phyloP scores from a whole-genome alignment of 208 protist species.

The Willaertia magna region DNA sequence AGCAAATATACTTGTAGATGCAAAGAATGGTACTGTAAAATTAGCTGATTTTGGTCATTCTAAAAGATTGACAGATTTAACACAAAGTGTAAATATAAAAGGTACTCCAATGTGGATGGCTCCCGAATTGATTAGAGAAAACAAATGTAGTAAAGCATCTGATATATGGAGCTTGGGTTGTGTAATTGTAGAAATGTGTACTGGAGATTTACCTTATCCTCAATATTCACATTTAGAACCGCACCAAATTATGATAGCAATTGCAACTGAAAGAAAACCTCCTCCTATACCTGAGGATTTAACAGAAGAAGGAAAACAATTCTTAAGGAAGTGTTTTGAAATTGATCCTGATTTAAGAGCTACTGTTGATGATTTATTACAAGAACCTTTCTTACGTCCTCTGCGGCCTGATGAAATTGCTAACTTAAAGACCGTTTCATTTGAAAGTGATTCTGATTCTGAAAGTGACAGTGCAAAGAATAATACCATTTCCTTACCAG shows the following conservation, averaged over 20 bases:
- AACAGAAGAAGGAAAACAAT: neutral
- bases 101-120: conserved; percentile 83
- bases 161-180: conserved; percentile 79
- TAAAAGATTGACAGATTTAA: neutral
- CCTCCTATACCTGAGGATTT: neutral
- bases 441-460: neutral
- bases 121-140: conserved; percentile 68
- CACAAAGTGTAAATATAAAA: conserved; percentile 19
- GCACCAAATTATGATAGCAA: neutral
- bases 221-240: neutral
- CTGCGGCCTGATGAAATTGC: neutral
- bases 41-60: conserved; percentile 64
- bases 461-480: neutral
- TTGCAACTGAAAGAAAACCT: neutral
- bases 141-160: conserved; percentile 56
- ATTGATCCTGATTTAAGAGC: neutral
- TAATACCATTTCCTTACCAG: neutral
- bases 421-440: no score
- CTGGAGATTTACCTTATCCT: conserved; percentile 19
- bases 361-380: neutral
- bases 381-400: neutral
- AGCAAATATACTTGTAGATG: conserved; percentile 69
- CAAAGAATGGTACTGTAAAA: conserved; percentile 61
- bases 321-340: neutral
- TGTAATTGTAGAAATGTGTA: conserved; percentile 35